phyloP scores from a whole-genome alignment of 305 asterid species.

The Fraxinus ornus region DNA sequence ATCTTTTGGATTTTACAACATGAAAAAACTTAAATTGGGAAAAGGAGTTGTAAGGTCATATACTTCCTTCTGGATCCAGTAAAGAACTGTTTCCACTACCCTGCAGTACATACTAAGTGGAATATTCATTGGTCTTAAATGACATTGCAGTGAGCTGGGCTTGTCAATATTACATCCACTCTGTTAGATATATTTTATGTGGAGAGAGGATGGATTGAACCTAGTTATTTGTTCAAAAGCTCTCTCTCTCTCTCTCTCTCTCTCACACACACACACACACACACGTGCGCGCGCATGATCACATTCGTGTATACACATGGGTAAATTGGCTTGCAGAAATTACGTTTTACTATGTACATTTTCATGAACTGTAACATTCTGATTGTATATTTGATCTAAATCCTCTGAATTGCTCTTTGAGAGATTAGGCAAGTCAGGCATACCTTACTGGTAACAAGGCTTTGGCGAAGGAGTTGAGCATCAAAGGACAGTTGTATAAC shows the following conservation, averaged over 20 bases:
- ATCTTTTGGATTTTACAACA: background rate
- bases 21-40: background rate
- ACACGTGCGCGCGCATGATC: background rate
- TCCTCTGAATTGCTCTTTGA: slow-evolving; percentile 18
- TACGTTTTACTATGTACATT: background rate
- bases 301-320: background rate
- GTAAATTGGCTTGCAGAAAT: background rate
- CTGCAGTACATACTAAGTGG: background rate
- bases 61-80: background rate
- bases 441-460: slow-evolving; percentile 84
- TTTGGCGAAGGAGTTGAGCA: slow-evolving; percentile 80
- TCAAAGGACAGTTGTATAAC: slow-evolving; percentile 76
- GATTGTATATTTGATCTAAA: background rate
- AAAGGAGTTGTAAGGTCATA: background rate
- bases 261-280: background rate
- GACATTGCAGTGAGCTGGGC: background rate
- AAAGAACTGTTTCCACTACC: background rate
- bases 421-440: slow-evolving; percentile 81
- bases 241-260: background rate
- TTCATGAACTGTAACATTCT: background rate
- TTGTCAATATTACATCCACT: background rate
- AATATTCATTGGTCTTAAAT: background rate
- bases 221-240: background rate
- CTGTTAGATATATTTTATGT: background rate
- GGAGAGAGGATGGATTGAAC: background rate